Percentiles rank a stretch among this genome's conserved stretches.
phyloP scores from a whole-genome alignment of 2,329 filamentous ascomycete genomes.

The Bipolaris gigantea region DNA sequence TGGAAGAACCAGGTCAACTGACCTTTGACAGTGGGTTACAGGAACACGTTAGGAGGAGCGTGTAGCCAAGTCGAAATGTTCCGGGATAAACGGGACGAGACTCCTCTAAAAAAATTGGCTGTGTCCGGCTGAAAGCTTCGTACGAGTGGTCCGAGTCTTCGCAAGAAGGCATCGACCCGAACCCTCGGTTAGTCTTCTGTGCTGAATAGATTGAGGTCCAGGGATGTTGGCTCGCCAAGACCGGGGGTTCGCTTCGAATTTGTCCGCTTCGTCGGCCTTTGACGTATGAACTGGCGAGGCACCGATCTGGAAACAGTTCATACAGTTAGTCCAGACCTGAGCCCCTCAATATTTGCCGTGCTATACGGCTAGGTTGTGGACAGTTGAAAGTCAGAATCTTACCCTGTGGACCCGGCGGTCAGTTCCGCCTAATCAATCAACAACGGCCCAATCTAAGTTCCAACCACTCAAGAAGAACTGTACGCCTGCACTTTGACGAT shows the following conservation, averaged over 20 bases:
- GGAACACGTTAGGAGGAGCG: conserved; percentile 10
- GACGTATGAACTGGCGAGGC: not conserved
- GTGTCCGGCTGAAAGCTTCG: conserved; percentile 25
- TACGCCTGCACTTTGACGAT: conserved; percentile 5
- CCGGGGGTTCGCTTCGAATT: conserved; percentile 6
- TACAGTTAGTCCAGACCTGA: not conserved
- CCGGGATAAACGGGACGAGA: conserved; percentile 42
- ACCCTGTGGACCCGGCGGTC: conserved; percentile 9
- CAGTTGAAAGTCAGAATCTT: not conserved
- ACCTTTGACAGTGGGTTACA: conserved; percentile 13
- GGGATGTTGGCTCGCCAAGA: conserved; percentile 10
- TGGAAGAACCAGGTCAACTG: conserved; percentile 3
- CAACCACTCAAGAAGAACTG: conserved; percentile 20
- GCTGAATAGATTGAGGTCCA: conserved; percentile 13
- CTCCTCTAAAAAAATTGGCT: conserved; percentile 28
- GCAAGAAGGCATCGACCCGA: conserved; percentile 28
- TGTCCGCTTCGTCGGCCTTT: conserved; percentile 1
- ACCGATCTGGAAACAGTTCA: not conserved
- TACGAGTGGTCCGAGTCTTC: conserved; percentile 20
- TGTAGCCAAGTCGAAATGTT: conserved; percentile 18
- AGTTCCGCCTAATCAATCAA: conserved; percentile 37
- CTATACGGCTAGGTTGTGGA: not conserved
- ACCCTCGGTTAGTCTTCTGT: conserved; percentile 18
- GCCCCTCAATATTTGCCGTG: not conserved
- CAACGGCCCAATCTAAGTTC: conserved; percentile 32